Evolutionary conservation across 768 basidiomycete species (phyloP).

Genomic region (Calocybe indica): DNA sequence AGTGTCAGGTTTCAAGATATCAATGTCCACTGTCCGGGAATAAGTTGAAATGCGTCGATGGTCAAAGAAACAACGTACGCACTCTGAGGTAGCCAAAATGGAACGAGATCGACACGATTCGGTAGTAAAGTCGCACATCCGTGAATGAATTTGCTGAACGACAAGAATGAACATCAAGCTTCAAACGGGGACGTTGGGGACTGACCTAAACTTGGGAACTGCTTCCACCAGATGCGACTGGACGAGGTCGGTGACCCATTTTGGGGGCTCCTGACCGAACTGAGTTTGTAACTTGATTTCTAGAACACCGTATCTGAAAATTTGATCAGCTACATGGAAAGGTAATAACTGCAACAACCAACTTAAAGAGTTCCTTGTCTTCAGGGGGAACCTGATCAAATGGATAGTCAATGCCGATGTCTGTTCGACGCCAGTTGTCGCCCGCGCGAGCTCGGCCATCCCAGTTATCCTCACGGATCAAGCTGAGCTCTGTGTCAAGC

Average conservation of each 20-base stretch:
- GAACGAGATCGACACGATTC: slow-evolving; percentile 89
- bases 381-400: slow-evolving; percentile 69
- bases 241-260: slow-evolving; percentile 96
- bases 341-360: background rate
- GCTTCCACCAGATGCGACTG: slow-evolving; percentile 94
- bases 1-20: slow-evolving; percentile 90
- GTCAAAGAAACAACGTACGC: slow-evolving; percentile 13
- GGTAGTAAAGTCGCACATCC: slow-evolving; percentile 93
- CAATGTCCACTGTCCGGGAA: slow-evolving; percentile 70
- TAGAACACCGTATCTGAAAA: slow-evolving; percentile 74
- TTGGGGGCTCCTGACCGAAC: slow-evolving; percentile 88
- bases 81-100: slow-evolving; percentile 99
- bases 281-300: slow-evolving; percentile 99
- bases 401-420: slow-evolving; percentile 89
- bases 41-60: background rate
- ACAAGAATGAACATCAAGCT: slow-evolving; percentile 2
- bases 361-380: slow-evolving; percentile 94
- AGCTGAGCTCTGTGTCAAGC: slow-evolving; percentile 91
- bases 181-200: background rate
- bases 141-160: slow-evolving; percentile 83
- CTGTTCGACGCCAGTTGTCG: slow-evolving; percentile 91
- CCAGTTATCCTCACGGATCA: slow-evolving; percentile 97
- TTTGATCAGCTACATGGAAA: background rate
- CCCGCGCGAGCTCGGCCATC: slow-evolving; percentile 73
- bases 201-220: slow-evolving; percentile 92